A percentile compares a stretch with the other conserved stretches of the same genome.
phyloP scores from a whole-genome alignment of 1,284 basidiomycete species.

The Chiua sp. region DNA sequence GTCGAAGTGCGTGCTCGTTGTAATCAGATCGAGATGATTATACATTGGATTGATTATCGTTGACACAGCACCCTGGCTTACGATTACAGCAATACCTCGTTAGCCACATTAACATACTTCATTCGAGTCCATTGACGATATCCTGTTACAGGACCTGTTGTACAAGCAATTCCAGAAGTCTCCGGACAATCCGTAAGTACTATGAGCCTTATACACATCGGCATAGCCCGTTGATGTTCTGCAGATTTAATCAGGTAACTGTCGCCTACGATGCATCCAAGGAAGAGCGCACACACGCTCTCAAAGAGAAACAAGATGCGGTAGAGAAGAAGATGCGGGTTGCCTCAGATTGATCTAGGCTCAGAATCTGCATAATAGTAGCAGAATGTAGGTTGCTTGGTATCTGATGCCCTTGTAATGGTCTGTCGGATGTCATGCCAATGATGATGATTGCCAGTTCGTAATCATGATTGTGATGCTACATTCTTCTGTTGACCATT shows the following conservation, averaged over 20 bases:
- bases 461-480: no score
- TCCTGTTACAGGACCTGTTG: conserved; percentile 61
- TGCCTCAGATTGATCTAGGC: conserved; percentile 28
- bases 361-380: neutral
- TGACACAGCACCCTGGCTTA: conserved; percentile 76
- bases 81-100: conserved; percentile 87
- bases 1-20: conserved; percentile 61
- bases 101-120: conserved; percentile 19
- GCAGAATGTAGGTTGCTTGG: neutral
- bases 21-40: neutral
- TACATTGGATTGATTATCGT: conserved; percentile 16
- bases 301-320: conserved; percentile 61
- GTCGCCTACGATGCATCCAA: conserved; percentile 84
- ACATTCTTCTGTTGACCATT: neutral
- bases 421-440: neutral
- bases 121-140: conserved; percentile 9
- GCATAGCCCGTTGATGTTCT: conserved; percentile 6
- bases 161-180: conserved; percentile 90
- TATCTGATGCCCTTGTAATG: conserved; percentile 10
- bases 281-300: conserved; percentile 78
- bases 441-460: no score
- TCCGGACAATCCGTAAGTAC: conserved; percentile 83
- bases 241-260: conserved; percentile 81
- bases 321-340: conserved; percentile 55
- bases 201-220: neutral